Evolutionary conservation across 331 rosid species (phyloP).

Genomic region (Malus hybrid): DNA sequence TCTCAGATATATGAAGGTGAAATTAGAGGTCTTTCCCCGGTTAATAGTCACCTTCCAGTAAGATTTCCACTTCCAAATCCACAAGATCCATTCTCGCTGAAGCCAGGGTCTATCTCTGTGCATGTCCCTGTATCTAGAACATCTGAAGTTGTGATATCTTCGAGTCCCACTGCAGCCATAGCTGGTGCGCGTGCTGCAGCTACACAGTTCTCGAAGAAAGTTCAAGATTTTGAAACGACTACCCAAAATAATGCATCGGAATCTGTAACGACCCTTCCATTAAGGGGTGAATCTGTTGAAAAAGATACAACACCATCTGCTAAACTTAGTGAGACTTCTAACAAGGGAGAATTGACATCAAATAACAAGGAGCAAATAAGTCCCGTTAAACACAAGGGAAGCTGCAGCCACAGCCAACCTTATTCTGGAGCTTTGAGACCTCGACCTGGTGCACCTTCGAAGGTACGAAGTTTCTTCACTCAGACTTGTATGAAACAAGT

Average conservation of each 20-base stretch:
- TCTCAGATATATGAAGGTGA: slow-evolving; percentile 77
- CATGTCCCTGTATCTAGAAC: slow-evolving; percentile 24
- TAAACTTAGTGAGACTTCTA: slow-evolving; percentile 14
- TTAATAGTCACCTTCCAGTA: slow-evolving; percentile 52
- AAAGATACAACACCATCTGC: slow-evolving; percentile 8
- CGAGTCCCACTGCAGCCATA: slow-evolving; percentile 57
- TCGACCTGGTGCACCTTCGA: slow-evolving; percentile 34
- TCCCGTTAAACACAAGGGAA: slow-evolving; percentile 19
- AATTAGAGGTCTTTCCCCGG: slow-evolving; percentile 61
- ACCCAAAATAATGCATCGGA: background rate
- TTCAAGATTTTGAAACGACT: slow-evolving; percentile 9
- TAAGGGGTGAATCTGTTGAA: slow-evolving; percentile 13
- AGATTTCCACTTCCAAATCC: slow-evolving; percentile 80
- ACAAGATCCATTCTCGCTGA: slow-evolving; percentile 56
- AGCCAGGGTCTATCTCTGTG: slow-evolving; percentile 53
- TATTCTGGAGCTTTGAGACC: slow-evolving; percentile 20
- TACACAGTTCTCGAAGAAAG: slow-evolving; percentile 60
- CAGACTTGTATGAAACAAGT: background rate
- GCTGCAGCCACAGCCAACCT: slow-evolving; percentile 20
- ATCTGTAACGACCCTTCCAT: slow-evolving; percentile 10
- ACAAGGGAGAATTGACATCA: slow-evolving; percentile 14
- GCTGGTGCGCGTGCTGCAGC: slow-evolving; percentile 91
- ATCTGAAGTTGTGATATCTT: slow-evolving; percentile 51
- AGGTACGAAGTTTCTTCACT: slow-evolving; percentile 33
- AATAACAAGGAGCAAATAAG: slow-evolving; percentile 17